Evolutionary conservation across 331 rosid genomes (phyloP).

Genomic region (Quercus lobata): DNA sequence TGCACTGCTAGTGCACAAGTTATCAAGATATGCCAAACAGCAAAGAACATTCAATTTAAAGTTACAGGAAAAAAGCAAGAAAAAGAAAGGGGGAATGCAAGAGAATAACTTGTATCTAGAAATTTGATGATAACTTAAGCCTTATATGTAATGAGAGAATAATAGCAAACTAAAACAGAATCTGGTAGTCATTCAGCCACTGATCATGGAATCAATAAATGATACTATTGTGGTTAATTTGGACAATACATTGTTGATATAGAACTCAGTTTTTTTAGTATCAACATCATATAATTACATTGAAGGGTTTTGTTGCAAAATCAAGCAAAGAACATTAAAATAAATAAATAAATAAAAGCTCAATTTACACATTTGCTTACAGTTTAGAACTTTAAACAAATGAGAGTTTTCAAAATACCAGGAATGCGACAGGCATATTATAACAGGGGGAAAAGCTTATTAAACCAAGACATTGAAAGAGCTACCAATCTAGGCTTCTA

Average conservation of each 20-base stretch:
- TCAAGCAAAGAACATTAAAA: not conserved
- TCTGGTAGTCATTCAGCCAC: not conserved
- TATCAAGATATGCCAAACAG: conserved; percentile 26
- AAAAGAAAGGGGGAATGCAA: not conserved
- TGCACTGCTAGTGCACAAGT: conserved; percentile 43
- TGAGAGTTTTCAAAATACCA: too few species aligned
- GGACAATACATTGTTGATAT: not conserved
- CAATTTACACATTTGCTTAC: not conserved
- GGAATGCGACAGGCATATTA: too few species aligned
- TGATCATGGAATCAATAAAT: not conserved
- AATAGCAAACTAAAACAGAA: not conserved
- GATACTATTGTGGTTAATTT: not conserved
- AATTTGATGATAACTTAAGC: not conserved
- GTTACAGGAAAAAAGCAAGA: not conserved
- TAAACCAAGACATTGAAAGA: not conserved
- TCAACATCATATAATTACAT: conserved; percentile 1
- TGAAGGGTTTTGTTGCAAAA: not conserved
- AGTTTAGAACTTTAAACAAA: too few species aligned
- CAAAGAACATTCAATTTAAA: not conserved
- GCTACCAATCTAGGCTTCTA: not conserved
- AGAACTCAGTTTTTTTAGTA: not conserved
- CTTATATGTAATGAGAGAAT: not conserved
- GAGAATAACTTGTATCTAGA: not conserved
- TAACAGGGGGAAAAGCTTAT: too few species aligned
- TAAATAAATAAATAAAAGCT: not conserved